These are phyloP conservation scores for Ilex aquifolium DNA, from an alignment of 257 asterid genomes.

Conservation along the genomic window DNA sequence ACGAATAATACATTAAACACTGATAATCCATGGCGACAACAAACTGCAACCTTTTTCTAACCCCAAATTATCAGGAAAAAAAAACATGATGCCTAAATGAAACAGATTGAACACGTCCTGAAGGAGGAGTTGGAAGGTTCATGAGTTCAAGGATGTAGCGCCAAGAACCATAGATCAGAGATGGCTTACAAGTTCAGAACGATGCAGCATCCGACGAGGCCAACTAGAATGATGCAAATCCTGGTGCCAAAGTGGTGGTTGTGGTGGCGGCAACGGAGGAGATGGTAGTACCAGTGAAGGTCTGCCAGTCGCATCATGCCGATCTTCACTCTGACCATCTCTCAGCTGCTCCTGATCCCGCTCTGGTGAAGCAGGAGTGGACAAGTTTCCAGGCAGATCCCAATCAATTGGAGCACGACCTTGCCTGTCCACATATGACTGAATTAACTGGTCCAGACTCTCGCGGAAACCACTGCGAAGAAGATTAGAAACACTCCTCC, in stretches of 20 bases:
- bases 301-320: constrained; percentile 44
- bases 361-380: constrained; percentile 70
- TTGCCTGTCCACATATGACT: constrained; percentile 77
- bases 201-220: constrained; percentile 79
- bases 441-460: constrained; percentile 84
- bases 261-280: constrained; percentile 90
- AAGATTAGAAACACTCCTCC: constrained; percentile 97
- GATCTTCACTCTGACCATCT: constrained; percentile 58
- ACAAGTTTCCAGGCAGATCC: constrained; percentile 72
- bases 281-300: constrained; percentile 66
- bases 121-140: no score
- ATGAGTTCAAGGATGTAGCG: background rate
- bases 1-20: no score
- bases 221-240: constrained; percentile 73
- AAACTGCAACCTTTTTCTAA: no score
- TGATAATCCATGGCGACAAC: no score
- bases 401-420: constrained; percentile 70
- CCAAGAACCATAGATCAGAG: constrained; percentile 1
- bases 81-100: no score
- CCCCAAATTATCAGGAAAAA: no score
- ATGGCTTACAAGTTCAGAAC: constrained; percentile 70
- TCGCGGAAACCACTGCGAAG: constrained; percentile 95
- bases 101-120: no score
- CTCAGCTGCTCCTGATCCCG: constrained; percentile 48
- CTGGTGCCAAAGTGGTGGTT: constrained; percentile 92